Percentiles rank a stretch among this genome's conserved stretches.
Evolutionary conservation across 1,139 yeast species (phyloP).

Genomic region (Meyerozyma elateridarum): DNA sequence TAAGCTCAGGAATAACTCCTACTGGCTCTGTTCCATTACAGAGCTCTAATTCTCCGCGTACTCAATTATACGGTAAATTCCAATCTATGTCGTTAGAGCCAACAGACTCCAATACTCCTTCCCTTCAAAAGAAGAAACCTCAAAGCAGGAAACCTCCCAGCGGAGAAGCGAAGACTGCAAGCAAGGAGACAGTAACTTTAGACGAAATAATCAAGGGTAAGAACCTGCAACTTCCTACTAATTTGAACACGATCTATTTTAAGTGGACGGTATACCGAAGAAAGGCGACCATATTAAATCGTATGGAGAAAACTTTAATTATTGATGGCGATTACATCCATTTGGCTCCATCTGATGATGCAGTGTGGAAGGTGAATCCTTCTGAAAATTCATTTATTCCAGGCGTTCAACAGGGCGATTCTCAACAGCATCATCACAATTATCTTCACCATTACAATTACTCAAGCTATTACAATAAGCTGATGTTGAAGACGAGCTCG

Average conservation of each 20-base stretch:
- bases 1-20: slow-evolving; percentile 26
- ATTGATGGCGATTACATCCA: slow-evolving; percentile 93
- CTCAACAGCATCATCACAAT: slow-evolving; percentile 27
- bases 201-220: slow-evolving; percentile 35
- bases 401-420: slow-evolving; percentile 5
- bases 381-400: slow-evolving; percentile 26
- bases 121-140: slow-evolving; percentile 1
- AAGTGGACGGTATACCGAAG: slow-evolving; percentile 83
- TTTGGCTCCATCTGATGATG: slow-evolving; percentile 71
- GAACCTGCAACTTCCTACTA: slow-evolving; percentile 25
- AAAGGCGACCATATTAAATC: slow-evolving; percentile 75
- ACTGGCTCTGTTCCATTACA: slow-evolving; percentile 20
- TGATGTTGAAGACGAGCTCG: slow-evolving; percentile 72
- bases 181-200: slow-evolving; percentile 20
- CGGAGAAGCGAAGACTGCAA: slow-evolving; percentile 13
- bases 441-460: slow-evolving; percentile 53
- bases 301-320: slow-evolving; percentile 79
- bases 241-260: slow-evolving; percentile 37
- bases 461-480: slow-evolving; percentile 34
- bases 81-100: slow-evolving; percentile 2
- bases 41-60: slow-evolving; percentile 26
- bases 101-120: background rate
- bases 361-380: slow-evolving; percentile 47
- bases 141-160: slow-evolving; percentile 6
- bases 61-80: slow-evolving; percentile 8